Percentiles rank a stretch among this genome's conserved stretches.
These are phyloP conservation scores for Lasiodiplodia hormozganensis DNA, from an alignment of 2,329 filamentous ascomycete genomes.

Conservation along the genomic window DNA sequence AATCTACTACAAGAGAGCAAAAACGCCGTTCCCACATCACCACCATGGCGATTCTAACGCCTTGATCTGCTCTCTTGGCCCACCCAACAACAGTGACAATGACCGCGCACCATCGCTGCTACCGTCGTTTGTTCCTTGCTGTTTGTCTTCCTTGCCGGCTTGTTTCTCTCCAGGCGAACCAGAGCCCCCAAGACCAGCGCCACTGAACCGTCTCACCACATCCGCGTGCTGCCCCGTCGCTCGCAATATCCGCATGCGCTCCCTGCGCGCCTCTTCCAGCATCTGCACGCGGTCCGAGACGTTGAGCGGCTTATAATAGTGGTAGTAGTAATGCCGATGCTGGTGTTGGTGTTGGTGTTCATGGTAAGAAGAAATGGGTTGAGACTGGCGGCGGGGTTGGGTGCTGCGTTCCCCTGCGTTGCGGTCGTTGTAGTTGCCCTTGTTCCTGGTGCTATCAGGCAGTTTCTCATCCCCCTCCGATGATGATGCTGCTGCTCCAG, in stretches of 20 bases:
- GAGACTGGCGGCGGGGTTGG: too few relatives aligned
- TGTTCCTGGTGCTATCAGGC: not conserved
- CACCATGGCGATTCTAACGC: conserved; percentile 21
- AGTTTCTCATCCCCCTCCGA: too few relatives aligned
- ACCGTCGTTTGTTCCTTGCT: not conserved
- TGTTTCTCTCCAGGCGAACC: not conserved
- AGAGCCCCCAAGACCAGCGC: not conserved
- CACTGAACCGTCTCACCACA: not conserved
- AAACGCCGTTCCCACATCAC: not conserved
- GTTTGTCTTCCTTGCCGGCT: not conserved
- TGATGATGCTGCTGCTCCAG: not conserved
- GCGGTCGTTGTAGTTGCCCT: not conserved
- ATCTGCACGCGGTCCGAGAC: conserved; percentile 13
- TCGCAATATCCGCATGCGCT: conserved; percentile 5
- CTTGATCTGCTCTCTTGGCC: conserved; percentile 20
- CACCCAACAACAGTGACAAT: not conserved
- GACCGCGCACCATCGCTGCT: not conserved
- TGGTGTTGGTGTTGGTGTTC: not conserved
- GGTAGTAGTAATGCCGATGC: not conserved
- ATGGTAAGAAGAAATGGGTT: not conserved
- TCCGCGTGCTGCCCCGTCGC: not conserved
- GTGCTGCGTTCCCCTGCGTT: not conserved
- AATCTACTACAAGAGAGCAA: too few relatives aligned
- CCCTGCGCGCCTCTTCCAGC: conserved; percentile 21
- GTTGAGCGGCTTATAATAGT: not conserved